Percentiles rank a stretch among this genome's conserved stretches.
Evolutionary conservation across 768 basidiomycete genomes (phyloP).

Genomic region (Gymnopilus junonius): DNA sequence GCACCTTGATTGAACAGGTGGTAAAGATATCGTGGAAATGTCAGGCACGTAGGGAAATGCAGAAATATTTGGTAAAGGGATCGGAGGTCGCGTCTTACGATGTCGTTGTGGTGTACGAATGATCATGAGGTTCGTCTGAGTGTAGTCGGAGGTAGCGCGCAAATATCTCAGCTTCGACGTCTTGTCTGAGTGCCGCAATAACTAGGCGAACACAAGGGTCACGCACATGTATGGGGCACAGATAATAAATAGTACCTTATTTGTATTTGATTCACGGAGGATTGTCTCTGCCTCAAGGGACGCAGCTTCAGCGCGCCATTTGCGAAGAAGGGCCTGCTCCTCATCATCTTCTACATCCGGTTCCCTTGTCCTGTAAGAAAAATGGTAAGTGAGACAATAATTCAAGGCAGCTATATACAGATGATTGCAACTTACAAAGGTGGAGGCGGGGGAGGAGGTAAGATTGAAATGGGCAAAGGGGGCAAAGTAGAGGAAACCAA

Average conservation of each 20-base stretch:
- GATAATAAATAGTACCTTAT: constrained; percentile 6
- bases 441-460: constrained; percentile 45
- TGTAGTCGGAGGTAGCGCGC: not conserved
- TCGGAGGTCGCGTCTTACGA: constrained; percentile 48
- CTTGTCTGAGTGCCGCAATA: not conserved
- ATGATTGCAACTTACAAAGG: constrained; percentile 37
- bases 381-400: not conserved
- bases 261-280: constrained; percentile 23
- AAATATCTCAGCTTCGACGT: not conserved
- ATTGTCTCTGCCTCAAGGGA: constrained; percentile 44
- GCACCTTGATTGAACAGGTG: constrained; percentile 9
- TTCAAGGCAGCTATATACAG: not conserved
- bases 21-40: constrained; percentile 10
- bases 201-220: not conserved
- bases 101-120: constrained; percentile 31
- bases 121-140: constrained; percentile 32
- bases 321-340: constrained; percentile 46
- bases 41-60: constrained; percentile 39
- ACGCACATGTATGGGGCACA: not conserved
- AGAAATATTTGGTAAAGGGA: constrained; percentile 28
- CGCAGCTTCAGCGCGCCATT: constrained; percentile 38
- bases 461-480: constrained; percentile 45
- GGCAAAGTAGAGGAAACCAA: constrained; percentile 46
- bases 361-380: constrained; percentile 42
- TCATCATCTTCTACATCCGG: constrained; percentile 55